Evolutionary conservation across 805 yeast genomes (phyloP), one percentile per base, ranked within the genome.

Genomic region (Wickerhamomyces alni): DNA sequence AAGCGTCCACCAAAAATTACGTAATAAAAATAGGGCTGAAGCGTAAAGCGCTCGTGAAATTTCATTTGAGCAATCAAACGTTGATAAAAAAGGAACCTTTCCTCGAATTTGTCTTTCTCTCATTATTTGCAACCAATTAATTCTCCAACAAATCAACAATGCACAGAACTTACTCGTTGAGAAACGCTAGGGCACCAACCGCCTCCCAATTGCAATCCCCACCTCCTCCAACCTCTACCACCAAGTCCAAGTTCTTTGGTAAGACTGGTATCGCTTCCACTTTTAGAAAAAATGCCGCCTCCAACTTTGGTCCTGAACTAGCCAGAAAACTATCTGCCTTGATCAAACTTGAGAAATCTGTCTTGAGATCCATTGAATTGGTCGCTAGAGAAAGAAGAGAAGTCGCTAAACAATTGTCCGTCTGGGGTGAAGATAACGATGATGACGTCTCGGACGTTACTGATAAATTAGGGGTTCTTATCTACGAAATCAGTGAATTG

Each of bases 401-500:
- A 58, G 96, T 89, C 53, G 99, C 98, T 56, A 89, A 88, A 74
- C 98, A 91, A 73, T 77, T 91, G 63, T 88, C 97, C 27, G 65
- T 82, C 52, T 91, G 99, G 99, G 99, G 99, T 70, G 96, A 86
- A 65, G 94, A 84, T 61, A 88, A 89, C 62, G 98, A 91, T 63
- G 98, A 91, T 58, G 99, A 91, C 58, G 95, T 91, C 41, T 80
- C 93, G 46, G 98, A 91, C 66, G 88, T 91, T 49, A 91, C 98
- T 52, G 99, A 91, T 70, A 89, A 93, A 70, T 77, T 91, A 63
- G 98, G 98, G 62, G 97, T 91, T 40, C 74, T 91, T 51, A 80
- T 93, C 59, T 91, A 82, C 70, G 98, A 91, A 74, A 77, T 93
- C 61, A 97, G 96, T 67, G 98, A 91, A 75, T 79, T 93, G 59